These are phyloP conservation scores for Carallia brachiata DNA, from an alignment of 345 rosid species.

Conservation along the genomic window DNA sequence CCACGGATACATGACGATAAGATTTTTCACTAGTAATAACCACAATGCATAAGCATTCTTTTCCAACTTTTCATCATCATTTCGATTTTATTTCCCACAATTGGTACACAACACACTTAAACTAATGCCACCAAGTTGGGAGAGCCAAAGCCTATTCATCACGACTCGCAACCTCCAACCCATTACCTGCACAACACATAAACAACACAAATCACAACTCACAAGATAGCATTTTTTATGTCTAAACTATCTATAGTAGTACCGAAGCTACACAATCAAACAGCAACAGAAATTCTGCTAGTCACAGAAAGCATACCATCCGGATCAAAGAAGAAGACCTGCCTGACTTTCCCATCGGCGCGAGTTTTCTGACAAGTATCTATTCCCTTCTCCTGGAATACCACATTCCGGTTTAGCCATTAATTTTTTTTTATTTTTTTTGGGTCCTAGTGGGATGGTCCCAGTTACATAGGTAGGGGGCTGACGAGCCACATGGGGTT, in stretches of 20 bases:
- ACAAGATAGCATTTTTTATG: not conserved
- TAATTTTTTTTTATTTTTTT: no score
- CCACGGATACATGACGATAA: not conserved
- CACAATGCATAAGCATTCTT: not conserved
- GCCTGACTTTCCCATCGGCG: constrained; percentile 69
- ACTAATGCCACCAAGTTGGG: not conserved
- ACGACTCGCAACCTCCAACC: constrained; percentile 79
- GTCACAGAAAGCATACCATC: constrained; percentile 53
- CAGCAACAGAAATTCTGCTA: not conserved
- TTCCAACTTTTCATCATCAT: not conserved
- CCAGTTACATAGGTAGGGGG: no score
- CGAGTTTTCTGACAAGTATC: constrained; percentile 64
- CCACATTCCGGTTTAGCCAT: not conserved
- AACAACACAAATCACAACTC: not conserved
- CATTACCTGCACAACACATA: constrained; percentile 58
- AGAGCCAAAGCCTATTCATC: constrained; percentile 18
- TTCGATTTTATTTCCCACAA: not conserved
- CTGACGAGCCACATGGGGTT: no score
- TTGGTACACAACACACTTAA: no score
- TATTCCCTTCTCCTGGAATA: constrained; percentile 72
- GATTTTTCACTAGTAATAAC: not conserved
- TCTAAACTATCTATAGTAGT: not conserved
- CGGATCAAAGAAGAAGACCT: constrained; percentile 93
- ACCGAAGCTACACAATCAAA: not conserved
- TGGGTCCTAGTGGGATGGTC: no score